phyloP scores from a whole-genome alignment of 1,139 yeast genomes.

The Sugiyamaella xylanicola region DNA sequence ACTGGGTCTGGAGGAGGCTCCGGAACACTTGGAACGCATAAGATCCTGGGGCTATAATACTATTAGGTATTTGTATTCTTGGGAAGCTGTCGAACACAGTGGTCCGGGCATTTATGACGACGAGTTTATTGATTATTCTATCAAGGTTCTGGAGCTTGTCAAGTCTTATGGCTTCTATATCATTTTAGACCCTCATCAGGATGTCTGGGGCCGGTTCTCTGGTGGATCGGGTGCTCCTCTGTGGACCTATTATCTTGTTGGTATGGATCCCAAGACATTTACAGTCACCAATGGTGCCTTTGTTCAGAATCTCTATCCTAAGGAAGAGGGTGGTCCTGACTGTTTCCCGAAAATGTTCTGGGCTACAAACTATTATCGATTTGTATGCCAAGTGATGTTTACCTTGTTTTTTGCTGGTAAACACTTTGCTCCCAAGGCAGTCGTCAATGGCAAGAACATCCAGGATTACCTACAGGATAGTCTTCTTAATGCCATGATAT shows the following conservation, averaged over 20 bases:
- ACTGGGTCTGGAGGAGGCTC: conserved; percentile 72
- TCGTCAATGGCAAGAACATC: conserved; percentile 66
- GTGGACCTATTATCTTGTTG: conserved; percentile 97
- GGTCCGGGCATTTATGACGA: conserved; percentile 88
- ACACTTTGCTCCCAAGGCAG: conserved; percentile 66
- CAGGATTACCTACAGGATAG: conserved; percentile 72
- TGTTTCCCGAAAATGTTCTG: conserved; percentile 83
- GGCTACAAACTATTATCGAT: conserved; percentile 82
- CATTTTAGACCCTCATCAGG: conserved; percentile 88
- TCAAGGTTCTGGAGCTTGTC: conserved; percentile 60
- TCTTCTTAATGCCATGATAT: conserved; percentile 55
- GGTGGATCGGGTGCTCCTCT: conserved; percentile 98
- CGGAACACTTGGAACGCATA: conserved; percentile 64
- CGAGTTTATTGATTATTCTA: conserved; percentile 70
- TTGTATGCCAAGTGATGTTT: conserved; percentile 81
- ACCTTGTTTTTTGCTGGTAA: conserved; percentile 82
- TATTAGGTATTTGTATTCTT: conserved; percentile 73
- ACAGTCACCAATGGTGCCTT: conserved; percentile 70
- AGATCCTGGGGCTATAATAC: conserved; percentile 83
- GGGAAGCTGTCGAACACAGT: conserved; percentile 91
- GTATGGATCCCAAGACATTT: conserved; percentile 75
- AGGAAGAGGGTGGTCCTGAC: conserved; percentile 42
- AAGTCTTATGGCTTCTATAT: conserved; percentile 72
- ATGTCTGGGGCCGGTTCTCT: conserved; percentile 85
- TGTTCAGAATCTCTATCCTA: conserved; percentile 56